A percentile compares a stretch with the other conserved stretches of the same genome.
Conservation (phyloP, 495 filamentous ascomycete species). For the Podospora conica region DNA sequence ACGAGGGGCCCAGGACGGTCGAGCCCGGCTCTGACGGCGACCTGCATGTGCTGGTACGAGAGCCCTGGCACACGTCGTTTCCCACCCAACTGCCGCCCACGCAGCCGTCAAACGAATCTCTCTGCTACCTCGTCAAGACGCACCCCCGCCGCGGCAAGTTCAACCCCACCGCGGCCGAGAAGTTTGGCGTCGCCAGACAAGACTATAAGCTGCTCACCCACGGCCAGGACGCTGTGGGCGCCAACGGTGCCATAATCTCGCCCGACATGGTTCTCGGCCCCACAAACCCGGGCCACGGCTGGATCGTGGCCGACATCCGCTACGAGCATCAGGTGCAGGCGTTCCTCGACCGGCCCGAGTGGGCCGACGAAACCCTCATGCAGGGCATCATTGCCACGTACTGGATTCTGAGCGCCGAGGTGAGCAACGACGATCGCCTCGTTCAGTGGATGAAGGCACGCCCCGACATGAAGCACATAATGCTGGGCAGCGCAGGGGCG, state of each 20-base stretch:
- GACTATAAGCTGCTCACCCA: slow-evolving; percentile 46
- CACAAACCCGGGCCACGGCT: slow-evolving; percentile 39
- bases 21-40: slow-evolving; percentile 46
- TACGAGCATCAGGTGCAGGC: slow-evolving; percentile 57
- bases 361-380: slow-evolving; percentile 59
- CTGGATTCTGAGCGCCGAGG: slow-evolving; percentile 71
- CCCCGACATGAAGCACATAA: slow-evolving; percentile 59
- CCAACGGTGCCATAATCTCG: slow-evolving; percentile 51
- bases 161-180: slow-evolving; percentile 52
- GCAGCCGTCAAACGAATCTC: slow-evolving; percentile 53
- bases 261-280: slow-evolving; percentile 47
- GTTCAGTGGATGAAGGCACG: slow-evolving; percentile 60
- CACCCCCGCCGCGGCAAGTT: slow-evolving; percentile 78
- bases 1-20: slow-evolving; percentile 58
- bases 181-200: slow-evolving; percentile 49
- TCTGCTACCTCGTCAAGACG: slow-evolving; percentile 79
- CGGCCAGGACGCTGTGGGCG: slow-evolving; percentile 47
- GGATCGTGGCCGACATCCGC: slow-evolving; percentile 78
- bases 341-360: slow-evolving; percentile 66
- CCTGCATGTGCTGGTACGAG: slow-evolving; percentile 63
- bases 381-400: slow-evolving; percentile 60
- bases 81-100: slow-evolving; percentile 60
- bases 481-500: slow-evolving; percentile 65
- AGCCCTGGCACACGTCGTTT: slow-evolving; percentile 76
- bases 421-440: slow-evolving; percentile 56